Conservation (phyloP, 2,329 filamentous ascomycete species). For the Stromatinia cepivora region DNA sequence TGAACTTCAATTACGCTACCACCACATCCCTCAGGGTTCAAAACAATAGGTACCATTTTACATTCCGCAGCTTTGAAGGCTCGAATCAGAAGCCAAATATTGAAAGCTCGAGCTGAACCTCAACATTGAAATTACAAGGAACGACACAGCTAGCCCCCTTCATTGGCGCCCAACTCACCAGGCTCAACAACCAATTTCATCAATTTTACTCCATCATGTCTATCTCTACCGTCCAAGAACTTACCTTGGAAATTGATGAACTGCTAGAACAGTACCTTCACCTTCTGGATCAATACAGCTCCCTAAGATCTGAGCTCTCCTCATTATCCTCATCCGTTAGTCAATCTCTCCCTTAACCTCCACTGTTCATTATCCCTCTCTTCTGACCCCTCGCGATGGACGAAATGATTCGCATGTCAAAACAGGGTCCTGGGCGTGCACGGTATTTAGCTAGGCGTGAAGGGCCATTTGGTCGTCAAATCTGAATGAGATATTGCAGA, state of each 20-base stretch:
- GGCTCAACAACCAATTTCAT: not conserved
- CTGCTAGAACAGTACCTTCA: constrained; percentile 54
- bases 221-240: not conserved
- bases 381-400: too few species aligned
- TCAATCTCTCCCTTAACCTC: constrained; percentile 58
- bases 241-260: constrained; percentile 15
- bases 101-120: not conserved
- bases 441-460: too few species aligned
- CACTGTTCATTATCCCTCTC: constrained; percentile 35
- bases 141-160: not conserved
- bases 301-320: constrained; percentile 56
- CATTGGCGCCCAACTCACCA: not conserved
- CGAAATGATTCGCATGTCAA: too few species aligned
- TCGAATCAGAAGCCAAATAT: not conserved
- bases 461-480: too few species aligned
- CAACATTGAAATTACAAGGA: not conserved
- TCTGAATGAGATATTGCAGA: too few species aligned
- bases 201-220: not conserved
- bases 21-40: not conserved
- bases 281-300: constrained; percentile 65
- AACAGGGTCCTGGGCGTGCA: too few species aligned
- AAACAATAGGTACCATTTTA: not conserved
- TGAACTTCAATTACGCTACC: not conserved
- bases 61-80: not conserved
- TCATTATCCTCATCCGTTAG: constrained; percentile 48